Evolutionary conservation across 2,329 filamentous ascomycete species (phyloP), one percentile per base, ranked within the genome.

Genomic region (Tolypocladium sp.): DNA sequence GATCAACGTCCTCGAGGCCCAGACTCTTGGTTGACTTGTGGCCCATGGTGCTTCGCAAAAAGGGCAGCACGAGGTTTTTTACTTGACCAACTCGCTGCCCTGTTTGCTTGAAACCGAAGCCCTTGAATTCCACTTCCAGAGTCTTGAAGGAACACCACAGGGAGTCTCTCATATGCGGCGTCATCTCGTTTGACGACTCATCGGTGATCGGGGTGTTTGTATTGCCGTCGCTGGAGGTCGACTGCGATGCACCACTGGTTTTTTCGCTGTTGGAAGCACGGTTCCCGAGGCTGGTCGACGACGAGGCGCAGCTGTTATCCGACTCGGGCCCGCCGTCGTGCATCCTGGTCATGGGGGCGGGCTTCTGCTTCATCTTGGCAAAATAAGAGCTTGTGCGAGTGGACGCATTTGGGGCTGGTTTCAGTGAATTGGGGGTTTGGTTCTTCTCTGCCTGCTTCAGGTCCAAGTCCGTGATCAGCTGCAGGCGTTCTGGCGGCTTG

Each of bases 1-100:
- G 83, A 67, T 97, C 92, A 52, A 96, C 74, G 69, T 96, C 91
- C 74, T 96, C 91, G 2, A 90, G 80, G n/a, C 83, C 78, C 53
- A 96, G 77, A 20, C 70, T 70, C 60, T 73, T 76, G 66, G 84
- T 88, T 10, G 89, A 91, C 1, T 83, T 76, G 67, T 93, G 87
- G 40, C 82, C 76, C 61, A 83, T 82, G 66, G 92, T 87, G 57
- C 82, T 86, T 59, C 85, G 82, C 51, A 97, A 76, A 66, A 96
- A 96, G 0, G 91, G 90, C 22, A 96, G 73, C 4, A 96, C 79
- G 1, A 83, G 80, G 9, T 80, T 81, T 41, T 91, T 86, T 59
- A 96, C 82, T 53, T 92, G 82, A 63, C 85, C 87, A 63, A 91
- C 89, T 69, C 91, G 92, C 64, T 92, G 78, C 1, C 87, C 78